These are phyloP conservation scores for Cadophora sp. DNA, from an alignment of 2,329 filamentous ascomycete species.

Conservation along the genomic window DNA sequence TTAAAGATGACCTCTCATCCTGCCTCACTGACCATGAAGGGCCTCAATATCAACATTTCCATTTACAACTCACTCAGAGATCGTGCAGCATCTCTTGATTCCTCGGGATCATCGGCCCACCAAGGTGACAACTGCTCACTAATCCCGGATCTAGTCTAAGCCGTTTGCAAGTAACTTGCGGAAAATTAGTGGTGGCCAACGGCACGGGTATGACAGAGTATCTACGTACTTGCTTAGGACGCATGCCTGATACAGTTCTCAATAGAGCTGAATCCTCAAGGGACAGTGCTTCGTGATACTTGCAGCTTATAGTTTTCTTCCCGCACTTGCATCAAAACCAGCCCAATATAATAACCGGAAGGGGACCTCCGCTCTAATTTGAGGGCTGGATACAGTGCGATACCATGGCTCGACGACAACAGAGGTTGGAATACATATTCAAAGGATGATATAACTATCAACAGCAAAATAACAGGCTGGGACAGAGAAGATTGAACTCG, in stretches of 20 bases:
- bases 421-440: background rate
- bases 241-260: background rate
- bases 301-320: background rate
- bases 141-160: conserved; percentile 10
- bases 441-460: background rate
- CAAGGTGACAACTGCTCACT: conserved; percentile 5
- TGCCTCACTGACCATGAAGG: background rate
- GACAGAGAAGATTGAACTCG: background rate
- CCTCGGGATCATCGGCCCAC: background rate
- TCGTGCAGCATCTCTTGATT: background rate
- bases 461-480: no score
- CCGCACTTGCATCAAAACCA: background rate
- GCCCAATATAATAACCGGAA: conserved; percentile 7
- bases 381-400: background rate
- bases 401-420: background rate
- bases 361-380: background rate
- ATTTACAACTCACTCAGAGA: background rate
- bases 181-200: background rate
- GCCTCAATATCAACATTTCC: background rate
- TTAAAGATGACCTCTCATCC: background rate
- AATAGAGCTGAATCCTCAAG: background rate
- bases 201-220: conserved; percentile 3
- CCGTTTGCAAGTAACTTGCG: background rate
- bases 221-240: background rate
- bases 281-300: background rate